Conservation (phyloP, 805 yeast species). For the Kodamaea lidongshanica region DNA sequence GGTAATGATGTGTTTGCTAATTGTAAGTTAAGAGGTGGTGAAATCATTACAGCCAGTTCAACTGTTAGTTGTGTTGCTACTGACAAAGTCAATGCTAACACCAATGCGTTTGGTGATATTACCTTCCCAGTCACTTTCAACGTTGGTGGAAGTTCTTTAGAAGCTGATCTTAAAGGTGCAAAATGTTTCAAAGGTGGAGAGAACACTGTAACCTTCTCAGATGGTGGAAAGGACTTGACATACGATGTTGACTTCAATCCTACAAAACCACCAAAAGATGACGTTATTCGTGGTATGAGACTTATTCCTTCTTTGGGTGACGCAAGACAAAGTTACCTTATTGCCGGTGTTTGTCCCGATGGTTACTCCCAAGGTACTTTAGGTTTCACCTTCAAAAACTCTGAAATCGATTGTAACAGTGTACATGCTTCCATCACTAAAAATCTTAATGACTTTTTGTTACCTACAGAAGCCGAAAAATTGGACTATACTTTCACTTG, state of each 20-base stretch:
- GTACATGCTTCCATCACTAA: slow-evolving; percentile 17
- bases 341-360: slow-evolving; percentile 14
- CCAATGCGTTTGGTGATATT: slow-evolving; percentile 7
- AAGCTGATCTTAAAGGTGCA: slow-evolving; percentile 15
- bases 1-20: slow-evolving; percentile 15
- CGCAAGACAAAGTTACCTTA: slow-evolving; percentile 7
- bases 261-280: no score
- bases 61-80: slow-evolving; percentile 9
- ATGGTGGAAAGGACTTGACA: slow-evolving; percentile 10
- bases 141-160: slow-evolving; percentile 6
- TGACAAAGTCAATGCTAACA: background rate
- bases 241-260: slow-evolving; percentile 5
- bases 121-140: slow-evolving; percentile 20
- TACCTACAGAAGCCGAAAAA: slow-evolving; percentile 9
- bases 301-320: slow-evolving; percentile 10
- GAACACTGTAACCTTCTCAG: slow-evolving; percentile 15
- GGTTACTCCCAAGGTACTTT: slow-evolving; percentile 19
- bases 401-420: slow-evolving; percentile 17
- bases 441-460: slow-evolving; percentile 17
- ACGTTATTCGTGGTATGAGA: slow-evolving; percentile 3
- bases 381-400: slow-evolving; percentile 13
- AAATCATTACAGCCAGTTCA: slow-evolving; percentile 7
- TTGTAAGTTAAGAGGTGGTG: slow-evolving; percentile 14
- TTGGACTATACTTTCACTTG: slow-evolving; percentile 13
- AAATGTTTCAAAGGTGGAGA: slow-evolving; percentile 14